Conservation (phyloP, 2,329 filamentous ascomycete genomes). For the Thelonectria blattea region DNA sequence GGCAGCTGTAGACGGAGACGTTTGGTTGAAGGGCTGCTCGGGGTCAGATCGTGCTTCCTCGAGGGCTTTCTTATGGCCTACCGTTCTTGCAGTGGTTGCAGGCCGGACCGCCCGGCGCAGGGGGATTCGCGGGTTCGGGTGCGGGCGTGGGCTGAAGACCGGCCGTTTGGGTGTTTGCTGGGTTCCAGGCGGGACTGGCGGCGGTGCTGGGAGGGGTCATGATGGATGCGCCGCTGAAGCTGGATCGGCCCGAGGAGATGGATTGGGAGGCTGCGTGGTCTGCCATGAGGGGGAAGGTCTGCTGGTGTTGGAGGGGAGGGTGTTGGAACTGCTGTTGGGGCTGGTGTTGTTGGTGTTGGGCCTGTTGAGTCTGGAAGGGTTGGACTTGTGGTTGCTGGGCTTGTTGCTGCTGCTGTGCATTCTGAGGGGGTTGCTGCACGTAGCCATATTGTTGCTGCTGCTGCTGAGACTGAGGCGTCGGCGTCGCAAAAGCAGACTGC, state of each 20-base stretch:
- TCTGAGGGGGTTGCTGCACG: not conserved
- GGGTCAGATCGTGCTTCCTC: not conserved
- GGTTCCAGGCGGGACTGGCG: constrained; percentile 19
- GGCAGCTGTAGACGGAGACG: constrained; percentile 36
- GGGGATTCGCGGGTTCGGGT: not conserved
- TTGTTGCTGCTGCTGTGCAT: not conserved
- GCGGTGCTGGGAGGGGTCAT: constrained; percentile 17
- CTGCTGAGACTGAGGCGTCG: not conserved
- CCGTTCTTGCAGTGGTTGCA: constrained; percentile 35
- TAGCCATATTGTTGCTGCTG: not conserved
- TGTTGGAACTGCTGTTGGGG: not conserved
- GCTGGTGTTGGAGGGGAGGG: not conserved
- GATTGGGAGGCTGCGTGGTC: constrained; percentile 13
- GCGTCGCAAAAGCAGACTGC: not conserved
- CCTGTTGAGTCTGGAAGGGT: not conserved
- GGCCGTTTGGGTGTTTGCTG: not conserved
- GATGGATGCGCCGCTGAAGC: constrained; percentile 20
- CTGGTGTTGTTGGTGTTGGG: not conserved
- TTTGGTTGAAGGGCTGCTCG: constrained; percentile 35
- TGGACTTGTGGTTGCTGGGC: constrained; percentile 6
- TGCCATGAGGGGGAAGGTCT: constrained; percentile 3
- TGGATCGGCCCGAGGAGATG: constrained; percentile 14
- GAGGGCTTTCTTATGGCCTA: not conserved
- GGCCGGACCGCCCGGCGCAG: not conserved
- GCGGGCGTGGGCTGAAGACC: constrained; percentile 4